A percentile compares a stretch with the other conserved stretches of the same genome.
Evolutionary conservation across 257 asterid species (phyloP).

Genomic region (Jasminum sambac): DNA sequence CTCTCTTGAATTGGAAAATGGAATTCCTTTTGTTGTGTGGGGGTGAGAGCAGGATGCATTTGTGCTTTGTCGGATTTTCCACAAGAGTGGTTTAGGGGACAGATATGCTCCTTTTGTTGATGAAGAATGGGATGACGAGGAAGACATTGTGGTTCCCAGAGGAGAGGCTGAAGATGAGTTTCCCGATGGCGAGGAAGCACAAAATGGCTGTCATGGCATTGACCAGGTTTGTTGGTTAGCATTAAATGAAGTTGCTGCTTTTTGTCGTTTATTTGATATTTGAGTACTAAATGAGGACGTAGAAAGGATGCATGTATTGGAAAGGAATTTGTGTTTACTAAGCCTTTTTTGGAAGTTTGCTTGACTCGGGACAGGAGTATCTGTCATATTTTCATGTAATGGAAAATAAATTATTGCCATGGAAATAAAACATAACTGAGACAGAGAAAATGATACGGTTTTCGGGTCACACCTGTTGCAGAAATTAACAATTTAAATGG

Average conservation of each 20-base stretch:
- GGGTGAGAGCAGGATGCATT: constrained; percentile 60
- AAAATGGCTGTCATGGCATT: constrained; percentile 38
- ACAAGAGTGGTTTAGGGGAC: constrained; percentile 95
- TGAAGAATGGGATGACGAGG: constrained; percentile 85
- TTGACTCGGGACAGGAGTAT: not conserved
- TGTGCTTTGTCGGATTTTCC: constrained; percentile 82
- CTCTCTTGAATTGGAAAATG: not conserved
- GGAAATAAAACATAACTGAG: not conserved
- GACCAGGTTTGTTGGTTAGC: constrained; percentile 46
- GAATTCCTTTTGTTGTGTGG: constrained; percentile 5
- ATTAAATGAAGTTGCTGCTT: not conserved
- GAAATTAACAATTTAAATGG: no score
- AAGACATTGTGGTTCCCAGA: constrained; percentile 34
- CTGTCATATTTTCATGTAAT: not conserved
- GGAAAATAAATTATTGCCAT: not conserved
- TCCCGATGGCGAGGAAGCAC: constrained; percentile 42
- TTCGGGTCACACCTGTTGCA: no score
- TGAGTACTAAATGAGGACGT: not conserved
- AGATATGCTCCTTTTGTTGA: constrained; percentile 84
- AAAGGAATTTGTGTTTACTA: not conserved
- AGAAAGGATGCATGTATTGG: not conserved
- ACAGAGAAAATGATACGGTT: not conserved
- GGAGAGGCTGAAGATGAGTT: constrained; percentile 37
- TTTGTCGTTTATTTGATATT: not conserved
- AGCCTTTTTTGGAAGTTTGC: not conserved